Evolutionary conservation across 2,329 filamentous ascomycete species (phyloP).

Genomic region (Aspergillus sp.): DNA sequence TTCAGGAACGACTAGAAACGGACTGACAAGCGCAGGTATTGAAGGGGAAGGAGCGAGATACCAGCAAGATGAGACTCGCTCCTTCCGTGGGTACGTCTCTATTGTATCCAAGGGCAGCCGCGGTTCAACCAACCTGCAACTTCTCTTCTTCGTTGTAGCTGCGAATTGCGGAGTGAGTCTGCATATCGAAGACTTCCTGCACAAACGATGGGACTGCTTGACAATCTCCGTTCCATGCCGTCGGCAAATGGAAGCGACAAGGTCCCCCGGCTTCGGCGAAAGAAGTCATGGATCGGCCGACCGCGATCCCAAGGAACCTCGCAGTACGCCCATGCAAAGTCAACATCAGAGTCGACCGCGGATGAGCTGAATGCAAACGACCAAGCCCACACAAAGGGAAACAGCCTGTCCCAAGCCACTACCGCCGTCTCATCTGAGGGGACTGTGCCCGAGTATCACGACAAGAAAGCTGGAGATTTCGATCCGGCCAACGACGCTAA

Average conservation of each 20-base stretch:
- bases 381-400: background rate
- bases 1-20: background rate
- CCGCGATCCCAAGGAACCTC: too few relatives aligned
- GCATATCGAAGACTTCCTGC: background rate
- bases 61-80: constrained; percentile 2
- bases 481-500: background rate
- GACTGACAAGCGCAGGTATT: background rate
- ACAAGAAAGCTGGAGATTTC: background rate
- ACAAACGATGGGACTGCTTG: constrained; percentile 8
- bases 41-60: too few relatives aligned
- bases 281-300: constrained; percentile 1
- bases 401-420: background rate
- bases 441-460: background rate
- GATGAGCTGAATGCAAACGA: background rate
- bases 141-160: too few relatives aligned
- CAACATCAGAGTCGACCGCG: background rate
- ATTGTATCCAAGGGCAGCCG: constrained; percentile 2
- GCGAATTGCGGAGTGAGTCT: too few relatives aligned
- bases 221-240: constrained; percentile 5
- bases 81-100: constrained; percentile 1
- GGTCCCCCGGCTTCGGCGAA: constrained; percentile 1
- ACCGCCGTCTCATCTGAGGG: background rate
- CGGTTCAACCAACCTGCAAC: too few relatives aligned
- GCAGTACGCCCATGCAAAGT: too few relatives aligned
- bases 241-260: constrained; percentile 2